Base-by-base conservation (phyloP, 129 eudicot genomes). In the Flaveria linearis region DNA sequence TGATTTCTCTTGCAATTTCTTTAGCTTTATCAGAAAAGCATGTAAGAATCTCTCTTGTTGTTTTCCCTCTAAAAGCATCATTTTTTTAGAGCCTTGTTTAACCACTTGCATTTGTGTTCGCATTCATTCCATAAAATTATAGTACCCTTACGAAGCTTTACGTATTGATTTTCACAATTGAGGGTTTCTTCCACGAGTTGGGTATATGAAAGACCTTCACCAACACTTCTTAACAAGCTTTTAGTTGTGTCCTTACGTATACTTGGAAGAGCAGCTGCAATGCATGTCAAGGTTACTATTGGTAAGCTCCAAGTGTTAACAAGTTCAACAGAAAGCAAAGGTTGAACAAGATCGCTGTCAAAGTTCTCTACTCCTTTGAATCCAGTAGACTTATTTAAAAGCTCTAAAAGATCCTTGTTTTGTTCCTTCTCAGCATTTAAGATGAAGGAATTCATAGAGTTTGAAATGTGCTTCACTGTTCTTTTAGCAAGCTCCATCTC, bases 81-180 rank as follows among this genome's bases (percentile, higher is more conserved):
- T 7, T 70, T 69, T 20, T 16, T 20, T 45, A 83, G 76, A 23
- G 72, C 52, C n/a, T 68, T 39, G 17, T 56, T 80, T 14, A 83
- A 51, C 86, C 86, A 83, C 63, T 20, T 78, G 66, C 26, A 4
- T 7, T 33, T 46, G 36, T 73, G 43, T 26, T 78, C 84, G 9
- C 79, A 78, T 69, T 77, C 77, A 4, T 42, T 20, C 86, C 86
- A 79, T 50, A 74, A 45, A 14, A 23, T 5, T 17, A 9, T 58
- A 36, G 83, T 67, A 41, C 78, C 83, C 41, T 75, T 69, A 18
- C 53, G 73, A 9, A 62, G 15, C 11, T 79, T 61, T 15, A 3
- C 17, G 22, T 36, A 30, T 25, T 42, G 51, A 4, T 28, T 26
- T 8, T n/a, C 28, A 68, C 16, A 14, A 30, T 30, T 14, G 5